Base-by-base conservation (phyloP, 345 rosid species). In the Arabis hirsuta region DNA sequence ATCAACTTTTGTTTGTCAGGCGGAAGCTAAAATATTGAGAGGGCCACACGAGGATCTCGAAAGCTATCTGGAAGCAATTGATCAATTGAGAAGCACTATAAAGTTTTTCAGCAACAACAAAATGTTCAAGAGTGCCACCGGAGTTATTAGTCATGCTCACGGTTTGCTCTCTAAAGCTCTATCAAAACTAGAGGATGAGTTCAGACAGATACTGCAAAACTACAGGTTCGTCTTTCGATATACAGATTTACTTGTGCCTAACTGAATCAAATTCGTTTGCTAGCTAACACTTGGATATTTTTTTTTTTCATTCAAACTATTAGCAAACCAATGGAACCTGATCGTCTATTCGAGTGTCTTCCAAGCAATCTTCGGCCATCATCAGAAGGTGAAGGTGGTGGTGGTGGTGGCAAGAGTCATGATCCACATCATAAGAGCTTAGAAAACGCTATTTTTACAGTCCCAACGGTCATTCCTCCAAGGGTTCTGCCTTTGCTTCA, bases 41-140 rank as follows among this genome's bases (percentile, higher is more conserved):
- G 99, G 98, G 52, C 98, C 99, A 46, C 99, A 92, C 60, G 99
- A 92, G 74, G 98, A 90, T 70, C 87, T 92, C 2, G 97, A 91
- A 64, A 87, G 88, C 69, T 95, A 89, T 73, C 67, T 95, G 43
- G 98, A 86, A 83, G 99, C 99, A 68, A 92, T 96, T 72, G 88
- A 84, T 78, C 98, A 90, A 83, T 81, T 96, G 20, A 83, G 88
- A 82, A 77, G 78, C 78, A 88, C 63, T 58, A 67, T 90, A 39
- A 68, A 87, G 54, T 92, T 88, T 74, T 96, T 96, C 78, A 90
- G 81, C 66, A 80, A 77, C 69, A 86, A 79, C 50, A 86, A 84
- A 62, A 80, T 71, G 78, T 84, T 88, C 58, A 87, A 87, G 78
- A 83, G 87, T 55, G 80, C 80, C 19, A 86, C 71, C 61, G 90